These are phyloP conservation scores for Camellia lanceoleosa DNA, from an alignment of 148 eudicot genomes.

Conservation along the genomic window DNA sequence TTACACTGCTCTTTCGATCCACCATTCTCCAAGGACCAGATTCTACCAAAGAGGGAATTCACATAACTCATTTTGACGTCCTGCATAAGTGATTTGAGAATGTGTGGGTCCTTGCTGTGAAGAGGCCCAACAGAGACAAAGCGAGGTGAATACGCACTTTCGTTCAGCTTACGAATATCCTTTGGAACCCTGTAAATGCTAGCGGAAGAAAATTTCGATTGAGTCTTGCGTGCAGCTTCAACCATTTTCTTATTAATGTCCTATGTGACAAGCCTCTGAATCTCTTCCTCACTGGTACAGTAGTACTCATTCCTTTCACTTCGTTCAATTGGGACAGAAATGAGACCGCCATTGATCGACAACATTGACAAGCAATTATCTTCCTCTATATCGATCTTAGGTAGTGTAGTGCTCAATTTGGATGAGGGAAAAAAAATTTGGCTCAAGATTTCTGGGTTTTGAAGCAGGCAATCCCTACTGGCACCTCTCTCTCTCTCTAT, in stretches of 20 bases:
- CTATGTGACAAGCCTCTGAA: neutral
- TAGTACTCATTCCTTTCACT: too few relatives aligned
- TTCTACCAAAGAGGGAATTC: slow-evolving; percentile 8
- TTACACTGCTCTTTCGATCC: neutral
- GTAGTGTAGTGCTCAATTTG: too few relatives aligned
- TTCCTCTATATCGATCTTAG: too few relatives aligned
- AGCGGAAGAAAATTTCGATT: neutral
- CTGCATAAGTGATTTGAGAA: slow-evolving; percentile 19
- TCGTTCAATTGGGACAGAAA: too few relatives aligned
- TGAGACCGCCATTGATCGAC: too few relatives aligned
- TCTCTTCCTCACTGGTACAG: neutral
- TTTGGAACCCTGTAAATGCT: slow-evolving; percentile 29
- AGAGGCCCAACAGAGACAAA: slow-evolving; percentile 37
- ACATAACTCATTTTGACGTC: slow-evolving; percentile 27
- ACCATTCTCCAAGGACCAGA: too few relatives aligned
- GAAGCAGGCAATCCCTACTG: too few relatives aligned
- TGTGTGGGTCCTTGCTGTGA: slow-evolving; percentile 15
- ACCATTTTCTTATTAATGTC: neutral
- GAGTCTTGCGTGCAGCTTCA: neutral
- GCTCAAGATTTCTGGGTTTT: too few relatives aligned
- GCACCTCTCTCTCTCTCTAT: too few relatives aligned
- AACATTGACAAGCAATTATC: too few relatives aligned
- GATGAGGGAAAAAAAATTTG: too few relatives aligned
- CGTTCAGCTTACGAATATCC: slow-evolving; percentile 34
- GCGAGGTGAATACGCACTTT: slow-evolving; percentile 30